Base-by-base conservation (phyloP, 306 rosid species). In the Castanea mollissima region DNA sequence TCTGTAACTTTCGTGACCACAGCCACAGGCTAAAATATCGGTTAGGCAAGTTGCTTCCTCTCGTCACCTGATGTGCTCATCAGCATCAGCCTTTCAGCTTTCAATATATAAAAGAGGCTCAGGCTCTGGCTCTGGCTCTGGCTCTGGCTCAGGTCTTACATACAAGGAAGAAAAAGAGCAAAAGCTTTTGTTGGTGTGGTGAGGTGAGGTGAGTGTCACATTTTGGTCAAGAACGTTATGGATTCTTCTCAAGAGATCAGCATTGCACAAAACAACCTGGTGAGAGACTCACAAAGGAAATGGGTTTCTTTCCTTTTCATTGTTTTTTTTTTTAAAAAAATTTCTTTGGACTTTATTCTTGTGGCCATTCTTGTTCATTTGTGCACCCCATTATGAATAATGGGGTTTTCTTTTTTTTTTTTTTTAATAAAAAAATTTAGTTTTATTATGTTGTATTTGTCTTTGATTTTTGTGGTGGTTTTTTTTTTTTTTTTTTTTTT, bases 21-120 rank as follows among this genome's bases (percentile, higher is more conserved):
- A 80, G 62, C 80, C 78, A 49, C 16, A 49, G 25, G 73, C 78
- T 34, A 71, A 79, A 86, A 86, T 76, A 67, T 80, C 81, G 78
- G 76, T 55, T 62, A 12, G 11, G 70, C 84, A 64, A 85, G 82
- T 85, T 68, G 73, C 79, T 58, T 35, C 62, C 59, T 44, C 82
- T 4, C 54, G 23, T 70, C 81, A 69, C 78, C 70, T 12, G 70
- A 69, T 68, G 64, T 4, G 54, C 54, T 12, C 46, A 55, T 58
- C 73, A 62, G 19, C 60, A 31, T 41, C 73, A 62, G 25, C 60
- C 44, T 41, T 73, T 38, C 7, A 15, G 16, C 75, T 76, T 69
- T 7, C 55, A 51, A 35, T 8, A 19, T 35, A 18, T 8, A 49
- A 49, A 49, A 12, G 15, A 49, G 54, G 46, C 11, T 38, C 11